Base-by-base conservation (phyloP, 169 alveolate genomes). In the Plasmodium inui region DNA sequence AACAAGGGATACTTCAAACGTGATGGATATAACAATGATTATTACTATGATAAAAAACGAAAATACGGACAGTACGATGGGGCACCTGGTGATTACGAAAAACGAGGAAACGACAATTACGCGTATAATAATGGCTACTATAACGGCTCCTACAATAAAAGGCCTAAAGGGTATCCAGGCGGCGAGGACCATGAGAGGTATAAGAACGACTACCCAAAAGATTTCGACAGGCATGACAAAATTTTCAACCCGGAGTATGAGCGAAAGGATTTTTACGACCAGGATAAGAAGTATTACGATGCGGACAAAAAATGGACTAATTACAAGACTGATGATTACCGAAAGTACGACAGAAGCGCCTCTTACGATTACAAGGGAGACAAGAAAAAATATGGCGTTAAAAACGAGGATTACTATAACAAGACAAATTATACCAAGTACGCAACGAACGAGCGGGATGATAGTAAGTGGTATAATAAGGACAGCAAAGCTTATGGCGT, bases 41-140 rank as follows among this genome's bases (percentile, higher is more conserved):
- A 86, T 39, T 76, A 74, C 67, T 46, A 76, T 14, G 83, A 84
- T 26, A 86, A 86, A 55, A 86, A 86, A 86, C 57, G 93, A 17
- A 86, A 86, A 34, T 74, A 74, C 41, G 70, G 81, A 67, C 41
- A 67, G 30, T 67, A 67, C 28, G 28, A 28, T 22, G 37, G 76
- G 30, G 41, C 37, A 46, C 17, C 17, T 10, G 81, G 78, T 28
- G 74, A 85, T 44, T 19, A 76, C 10, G 71, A 78, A 30, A 9
- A 39, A 28, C 14, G 73, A n/a, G 73, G 84, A 26, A 44, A n/a
- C 30, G 55, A 79, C 44, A 34, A 44, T n/a, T 39, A 79, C 55
- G 22, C 55, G 9, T 44, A 81, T 81, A 73, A 73, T 44, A 73
- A n/a, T 14, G 67, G 37, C 14, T 41, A 83, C 19, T 71, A 70